Percentiles rank a stretch among this genome's conserved stretches.
Evolutionary conservation across 768 basidiomycete genomes (phyloP).

Genomic region (Leccinellum luteum): DNA sequence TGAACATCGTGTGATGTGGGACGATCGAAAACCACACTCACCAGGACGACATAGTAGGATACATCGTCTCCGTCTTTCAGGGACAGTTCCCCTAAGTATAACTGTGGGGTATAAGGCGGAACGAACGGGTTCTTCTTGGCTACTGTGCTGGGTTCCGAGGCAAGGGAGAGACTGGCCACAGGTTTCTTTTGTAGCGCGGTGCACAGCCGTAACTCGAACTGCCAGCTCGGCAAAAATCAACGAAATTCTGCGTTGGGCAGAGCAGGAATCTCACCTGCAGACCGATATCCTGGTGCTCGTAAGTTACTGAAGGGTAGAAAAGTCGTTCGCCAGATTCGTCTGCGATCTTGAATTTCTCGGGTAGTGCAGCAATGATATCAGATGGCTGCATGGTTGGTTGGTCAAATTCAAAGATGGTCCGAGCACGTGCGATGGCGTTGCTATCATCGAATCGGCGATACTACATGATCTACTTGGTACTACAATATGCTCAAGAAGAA

Average conservation of each 20-base stretch:
- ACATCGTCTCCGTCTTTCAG: conserved; percentile 45
- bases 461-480: no score
- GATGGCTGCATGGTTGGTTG: conserved; percentile 24
- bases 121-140: conserved; percentile 66
- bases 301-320: conserved; percentile 74
- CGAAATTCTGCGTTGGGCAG: not conserved
- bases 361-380: conserved; percentile 56
- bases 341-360: conserved; percentile 56
- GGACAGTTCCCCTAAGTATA: conserved; percentile 73
- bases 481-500: conserved; percentile 34
- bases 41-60: conserved; percentile 66
- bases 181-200: conserved; percentile 84
- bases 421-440: no score
- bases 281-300: conserved; percentile 56
- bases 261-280: conserved; percentile 51
- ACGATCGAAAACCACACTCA: conserved; percentile 37
- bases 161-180: conserved; percentile 33
- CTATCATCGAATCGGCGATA: no score
- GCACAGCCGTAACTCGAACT: conserved; percentile 89
- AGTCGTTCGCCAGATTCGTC: conserved; percentile 62
- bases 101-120: conserved; percentile 79
- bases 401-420: no score
- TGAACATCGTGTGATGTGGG: conserved; percentile 1
- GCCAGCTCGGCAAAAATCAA: conserved; percentile 1
- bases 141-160: conserved; percentile 20